These are phyloP conservation scores for Monilinia laxa DNA, from an alignment of 2,329 filamentous ascomycete species.

Conservation along the genomic window DNA sequence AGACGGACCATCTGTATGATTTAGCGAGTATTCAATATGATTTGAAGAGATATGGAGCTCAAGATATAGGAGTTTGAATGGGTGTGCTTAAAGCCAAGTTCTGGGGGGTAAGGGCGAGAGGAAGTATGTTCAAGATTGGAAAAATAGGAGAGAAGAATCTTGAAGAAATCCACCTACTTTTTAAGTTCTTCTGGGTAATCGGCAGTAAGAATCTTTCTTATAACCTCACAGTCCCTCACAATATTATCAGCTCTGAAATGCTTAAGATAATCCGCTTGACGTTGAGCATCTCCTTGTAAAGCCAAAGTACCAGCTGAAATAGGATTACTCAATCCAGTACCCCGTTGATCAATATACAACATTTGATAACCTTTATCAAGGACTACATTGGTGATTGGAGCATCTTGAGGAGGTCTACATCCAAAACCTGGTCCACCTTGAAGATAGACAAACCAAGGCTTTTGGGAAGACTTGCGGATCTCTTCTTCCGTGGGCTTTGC, in stretches of 20 bases:
- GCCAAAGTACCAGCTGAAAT: slow-evolving; percentile 72
- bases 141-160: neutral
- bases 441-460: slow-evolving; percentile 68
- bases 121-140: neutral
- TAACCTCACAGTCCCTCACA: slow-evolving; percentile 83
- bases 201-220: slow-evolving; percentile 71
- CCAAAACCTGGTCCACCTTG: slow-evolving; percentile 59
- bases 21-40: neutral
- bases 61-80: neutral
- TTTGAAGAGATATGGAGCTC: neutral
- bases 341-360: slow-evolving; percentile 86
- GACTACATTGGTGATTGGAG: slow-evolving; percentile 66
- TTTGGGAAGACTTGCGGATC: slow-evolving; percentile 47
- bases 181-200: slow-evolving; percentile 67
- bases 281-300: slow-evolving; percentile 59
- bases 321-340: slow-evolving; percentile 81
- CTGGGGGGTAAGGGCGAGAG: too few relatives aligned
- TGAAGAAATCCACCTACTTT: slow-evolving; percentile 54
- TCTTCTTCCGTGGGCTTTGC: slow-evolving; percentile 43
- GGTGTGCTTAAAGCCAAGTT: neutral
- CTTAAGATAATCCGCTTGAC: slow-evolving; percentile 78
- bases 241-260: slow-evolving; percentile 88
- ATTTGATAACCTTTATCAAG: slow-evolving; percentile 81
- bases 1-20: slow-evolving; percentile 69
- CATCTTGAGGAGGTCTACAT: slow-evolving; percentile 71